Conservation (phyloP, 208 protist species). For the Trypanosomatidae sp. region DNA sequence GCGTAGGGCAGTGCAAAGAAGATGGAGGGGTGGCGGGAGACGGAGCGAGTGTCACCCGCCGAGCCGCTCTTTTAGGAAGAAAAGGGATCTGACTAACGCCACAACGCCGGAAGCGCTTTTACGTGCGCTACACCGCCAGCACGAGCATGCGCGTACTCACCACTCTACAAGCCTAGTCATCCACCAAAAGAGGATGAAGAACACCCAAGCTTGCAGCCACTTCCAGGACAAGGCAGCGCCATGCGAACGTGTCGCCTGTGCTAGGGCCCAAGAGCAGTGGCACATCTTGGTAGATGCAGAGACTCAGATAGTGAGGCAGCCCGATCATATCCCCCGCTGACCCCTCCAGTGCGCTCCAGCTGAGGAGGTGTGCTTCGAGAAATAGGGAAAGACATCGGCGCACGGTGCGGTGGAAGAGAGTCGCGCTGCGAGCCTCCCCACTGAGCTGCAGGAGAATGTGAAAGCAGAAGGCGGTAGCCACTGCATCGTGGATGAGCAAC, state of each 20-base stretch:
- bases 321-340: conserved; percentile 54
- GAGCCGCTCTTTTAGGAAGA: not conserved
- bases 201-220: conserved; percentile 46
- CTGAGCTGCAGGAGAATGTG: conserved; percentile 21
- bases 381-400: conserved; percentile 39
- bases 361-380: conserved; percentile 47
- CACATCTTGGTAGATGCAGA: conserved; percentile 49
- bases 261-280: conserved; percentile 45
- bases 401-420: conserved; percentile 29
- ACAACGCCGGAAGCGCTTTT: not conserved
- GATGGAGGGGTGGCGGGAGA: not conserved
- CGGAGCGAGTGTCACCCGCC: not conserved
- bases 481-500: conserved; percentile 14
- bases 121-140: not conserved
- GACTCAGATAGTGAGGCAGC: conserved; percentile 45
- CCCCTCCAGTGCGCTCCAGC: conserved; percentile 65
- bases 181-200: conserved; percentile 53
- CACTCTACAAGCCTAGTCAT: not conserved
- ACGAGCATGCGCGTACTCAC: too few relatives aligned
- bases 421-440: conserved; percentile 12
- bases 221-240: conserved; percentile 59
- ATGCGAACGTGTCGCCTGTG: conserved; percentile 28
- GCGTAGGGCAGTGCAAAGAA: not conserved
- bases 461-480: conserved; percentile 21
- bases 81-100: not conserved